These are phyloP conservation scores for Cyclotella distinguenda DNA, from an alignment of 108 stramenopile species.

Conservation along the genomic window DNA sequence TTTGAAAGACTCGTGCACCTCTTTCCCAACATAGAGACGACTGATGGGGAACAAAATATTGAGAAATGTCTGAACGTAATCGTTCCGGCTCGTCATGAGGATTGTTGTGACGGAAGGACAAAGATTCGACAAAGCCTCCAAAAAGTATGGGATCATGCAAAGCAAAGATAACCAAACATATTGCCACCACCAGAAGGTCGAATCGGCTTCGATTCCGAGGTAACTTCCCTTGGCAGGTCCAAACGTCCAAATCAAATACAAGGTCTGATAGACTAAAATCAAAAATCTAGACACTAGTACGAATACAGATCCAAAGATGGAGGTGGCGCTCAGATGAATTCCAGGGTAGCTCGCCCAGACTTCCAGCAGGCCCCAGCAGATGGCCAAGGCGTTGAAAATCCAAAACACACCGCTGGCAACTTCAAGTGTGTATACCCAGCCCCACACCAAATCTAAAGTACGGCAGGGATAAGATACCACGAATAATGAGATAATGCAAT, in stretches of 20 bases:
- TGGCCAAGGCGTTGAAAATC: conserved; percentile 85
- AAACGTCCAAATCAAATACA: conserved; percentile 93
- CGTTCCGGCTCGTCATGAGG: conserved; percentile 81
- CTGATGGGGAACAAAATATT: conserved; percentile 89
- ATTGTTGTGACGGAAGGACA: conserved; percentile 70
- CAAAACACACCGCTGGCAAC: conserved; percentile 94
- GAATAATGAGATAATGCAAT: too few relatives aligned
- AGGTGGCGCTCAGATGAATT: conserved; percentile 87
- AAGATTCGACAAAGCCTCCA: conserved; percentile 79
- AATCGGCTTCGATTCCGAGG: conserved; percentile 82
- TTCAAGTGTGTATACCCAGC: conserved; percentile 86
- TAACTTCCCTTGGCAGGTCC: conserved; percentile 64
- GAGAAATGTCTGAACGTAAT: conserved; percentile 86
- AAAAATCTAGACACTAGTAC: conserved; percentile 83
- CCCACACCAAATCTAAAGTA: conserved; percentile 86
- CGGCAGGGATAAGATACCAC: too few relatives aligned
- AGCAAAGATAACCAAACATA: conserved; percentile 92
- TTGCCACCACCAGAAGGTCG: conserved; percentile 97
- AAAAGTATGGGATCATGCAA: conserved; percentile 83
- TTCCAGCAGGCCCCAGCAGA: conserved; percentile 88
- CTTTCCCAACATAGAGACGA: conserved; percentile 91
- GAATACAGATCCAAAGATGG: conserved; percentile 89
- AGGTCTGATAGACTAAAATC: conserved; percentile 90
- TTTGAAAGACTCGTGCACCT: conserved; percentile 85
- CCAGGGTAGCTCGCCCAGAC: conserved; percentile 93